phyloP scores from a whole-genome alignment of 106 monocot genomes.

The Triglochin maritima region DNA sequence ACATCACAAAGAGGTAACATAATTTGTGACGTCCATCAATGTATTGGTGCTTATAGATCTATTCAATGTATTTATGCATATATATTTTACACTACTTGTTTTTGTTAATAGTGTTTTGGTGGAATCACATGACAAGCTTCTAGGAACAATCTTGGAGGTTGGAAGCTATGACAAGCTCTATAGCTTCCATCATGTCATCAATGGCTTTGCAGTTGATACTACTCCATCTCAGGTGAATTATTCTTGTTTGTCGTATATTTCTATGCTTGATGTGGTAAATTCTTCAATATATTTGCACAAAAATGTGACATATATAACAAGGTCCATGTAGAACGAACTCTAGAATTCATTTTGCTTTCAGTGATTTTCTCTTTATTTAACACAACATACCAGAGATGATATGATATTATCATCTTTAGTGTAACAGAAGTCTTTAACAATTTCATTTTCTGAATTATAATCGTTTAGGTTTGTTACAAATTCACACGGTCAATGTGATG shows the following conservation, averaged over 20 bases:
- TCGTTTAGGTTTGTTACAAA: no score
- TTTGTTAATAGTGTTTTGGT: not conserved
- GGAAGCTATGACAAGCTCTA: constrained; percentile 51
- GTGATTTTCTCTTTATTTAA: no score
- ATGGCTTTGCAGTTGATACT: constrained; percentile 76
- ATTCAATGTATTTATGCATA: not conserved
- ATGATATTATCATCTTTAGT: no score
- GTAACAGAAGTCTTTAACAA: no score
- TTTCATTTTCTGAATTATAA: no score
- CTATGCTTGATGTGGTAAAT: not conserved
- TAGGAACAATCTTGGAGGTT: constrained; percentile 22
- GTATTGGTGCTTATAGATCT: not conserved
- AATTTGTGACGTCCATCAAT: not conserved
- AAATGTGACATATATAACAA: no score
- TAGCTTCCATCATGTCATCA: constrained; percentile 63
- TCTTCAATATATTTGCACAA: not conserved
- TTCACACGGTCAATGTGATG: no score
- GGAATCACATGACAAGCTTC: constrained; percentile 43
- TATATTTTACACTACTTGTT: not conserved
- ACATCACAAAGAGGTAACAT: not conserved
- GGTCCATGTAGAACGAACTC: no score
- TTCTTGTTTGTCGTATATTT: not conserved
- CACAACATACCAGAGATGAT: no score
- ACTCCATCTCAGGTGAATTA: constrained; percentile 39
- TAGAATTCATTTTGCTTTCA: no score